Percentiles rank a stretch among this genome's conserved stretches.
phyloP scores from a whole-genome alignment of 331 rosid genomes.

The Prunus yedoensis region DNA sequence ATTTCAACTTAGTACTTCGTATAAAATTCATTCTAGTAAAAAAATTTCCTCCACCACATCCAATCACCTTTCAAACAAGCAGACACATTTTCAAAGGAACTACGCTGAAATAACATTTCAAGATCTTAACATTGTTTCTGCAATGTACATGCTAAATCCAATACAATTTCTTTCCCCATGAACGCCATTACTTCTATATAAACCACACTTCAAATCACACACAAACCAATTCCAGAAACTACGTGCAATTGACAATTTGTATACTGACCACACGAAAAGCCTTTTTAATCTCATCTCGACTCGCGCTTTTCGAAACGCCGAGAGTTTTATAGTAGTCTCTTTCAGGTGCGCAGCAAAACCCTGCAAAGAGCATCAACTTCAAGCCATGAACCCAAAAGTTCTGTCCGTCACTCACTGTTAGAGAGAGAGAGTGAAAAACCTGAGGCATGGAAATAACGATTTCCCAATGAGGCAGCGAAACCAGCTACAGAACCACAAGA shows the following conservation, averaged over 20 bases:
- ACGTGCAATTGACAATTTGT: background rate
- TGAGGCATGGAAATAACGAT: slow-evolving; percentile 59
- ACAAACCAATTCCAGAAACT: background rate
- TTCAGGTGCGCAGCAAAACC: slow-evolving; percentile 39
- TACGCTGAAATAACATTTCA: background rate
- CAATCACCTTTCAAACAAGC: background rate
- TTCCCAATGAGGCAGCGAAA: slow-evolving; percentile 26
- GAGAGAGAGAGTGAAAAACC: slow-evolving; percentile 37
- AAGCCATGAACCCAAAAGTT: background rate
- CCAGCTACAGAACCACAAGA: slow-evolving; percentile 36
- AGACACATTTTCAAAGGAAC: background rate
- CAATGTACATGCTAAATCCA: background rate
- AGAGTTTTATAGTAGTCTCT: slow-evolving; percentile 69
- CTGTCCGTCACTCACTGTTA: background rate
- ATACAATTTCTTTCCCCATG: background rate
- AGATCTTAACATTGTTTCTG: background rate
- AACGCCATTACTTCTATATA: background rate
- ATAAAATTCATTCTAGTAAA: background rate
- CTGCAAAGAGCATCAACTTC: slow-evolving; percentile 30
- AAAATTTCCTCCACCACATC: slow-evolving; percentile 5
- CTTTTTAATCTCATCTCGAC: slow-evolving; percentile 71
- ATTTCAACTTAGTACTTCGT: background rate
- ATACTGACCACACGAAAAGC: slow-evolving; percentile 71
- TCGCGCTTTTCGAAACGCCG: slow-evolving; percentile 62
- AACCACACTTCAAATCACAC: background rate